Evolutionary conservation across 2,329 filamentous ascomycete genomes (phyloP), one percentile per base, ranked within the genome.

Genomic region (Colletotrichum falcatum): DNA sequence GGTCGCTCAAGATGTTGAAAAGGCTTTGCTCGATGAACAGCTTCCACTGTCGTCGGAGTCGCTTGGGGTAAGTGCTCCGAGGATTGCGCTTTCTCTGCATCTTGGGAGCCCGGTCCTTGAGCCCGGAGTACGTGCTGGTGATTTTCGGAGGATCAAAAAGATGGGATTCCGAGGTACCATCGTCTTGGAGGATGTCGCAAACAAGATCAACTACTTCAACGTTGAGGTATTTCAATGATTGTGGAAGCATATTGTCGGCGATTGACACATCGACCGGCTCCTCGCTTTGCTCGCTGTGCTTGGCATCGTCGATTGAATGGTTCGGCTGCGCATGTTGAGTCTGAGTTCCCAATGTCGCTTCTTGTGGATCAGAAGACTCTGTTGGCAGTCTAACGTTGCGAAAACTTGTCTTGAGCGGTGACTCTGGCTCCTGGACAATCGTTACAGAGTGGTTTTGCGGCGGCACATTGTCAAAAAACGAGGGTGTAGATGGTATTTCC

Each of bases 1-100:
- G 87, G 59, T 89, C 85, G 73, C 88, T 89, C 58, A 92, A 81
- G 8, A 90, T 86, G 73, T 87, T 87, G 76, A 91, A 92, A 8
- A 92, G 80, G 60, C 87, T 89, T 75, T 92, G 90, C 72, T 91
- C 87, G 39, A 88, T 84, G 74, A 92, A 92, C 1, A 83, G 76
- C 72, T 85, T 87, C 88, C 90, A 92, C 69, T 88, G 82, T 16
- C 80, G 76, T 65, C 78, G 81, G 33, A 85, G 55, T 16, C 67
- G 71, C 60, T 79, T 74, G 1, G 77, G 74, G 3, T 79, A 80
- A 1, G 74, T 55, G 1, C 71, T 63, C 11, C 72, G 72, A 3
- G 73, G 48, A 37, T 73, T 78, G 28, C 75, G 66, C 71, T 77
- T 83, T 63, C 83, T 79, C 62, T 76, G 81, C 69, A 81, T 75